Evolutionary conservation across 2,329 filamentous ascomycete species (phyloP).

Genomic region (Exophiala mesophila): DNA sequence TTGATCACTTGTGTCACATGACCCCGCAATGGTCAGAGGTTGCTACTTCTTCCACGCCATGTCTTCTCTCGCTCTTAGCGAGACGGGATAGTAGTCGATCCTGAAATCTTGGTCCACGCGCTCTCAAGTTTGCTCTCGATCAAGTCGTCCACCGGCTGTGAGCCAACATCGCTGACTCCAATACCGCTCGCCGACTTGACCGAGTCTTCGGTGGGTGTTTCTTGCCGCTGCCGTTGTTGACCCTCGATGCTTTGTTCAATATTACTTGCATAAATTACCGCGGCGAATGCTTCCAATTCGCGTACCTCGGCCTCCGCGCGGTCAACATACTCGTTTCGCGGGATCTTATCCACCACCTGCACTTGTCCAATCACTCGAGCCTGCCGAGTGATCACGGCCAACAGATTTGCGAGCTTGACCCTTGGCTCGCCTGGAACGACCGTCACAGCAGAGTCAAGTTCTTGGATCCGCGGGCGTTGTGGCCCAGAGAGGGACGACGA

Average conservation of each 20-base stretch:
- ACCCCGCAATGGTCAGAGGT: no score
- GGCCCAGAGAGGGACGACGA: conserved; percentile 46
- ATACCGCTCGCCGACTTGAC: conserved; percentile 20
- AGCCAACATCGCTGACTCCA: conserved; percentile 19
- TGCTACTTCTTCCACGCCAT: no score
- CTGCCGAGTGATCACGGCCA: conserved; percentile 86
- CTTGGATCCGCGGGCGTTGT: conserved; percentile 27
- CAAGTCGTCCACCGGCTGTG: conserved; percentile 20
- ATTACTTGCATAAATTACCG: conserved; percentile 47
- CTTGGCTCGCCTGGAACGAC: conserved; percentile 43
- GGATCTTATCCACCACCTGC: conserved; percentile 40
- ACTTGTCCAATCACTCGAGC: conserved; percentile 76
- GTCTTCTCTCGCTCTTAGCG: no score
- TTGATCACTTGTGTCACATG: no score
- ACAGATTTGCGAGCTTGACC: conserved; percentile 77
- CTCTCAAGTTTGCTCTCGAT: conserved; percentile 26
- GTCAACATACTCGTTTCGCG: conserved; percentile 42
- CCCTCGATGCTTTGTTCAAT: conserved; percentile 32
- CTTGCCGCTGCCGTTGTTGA: neutral
- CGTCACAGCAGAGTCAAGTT: conserved; percentile 40
- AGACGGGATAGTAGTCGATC: conserved; percentile 14
- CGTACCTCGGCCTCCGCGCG: conserved; percentile 43
- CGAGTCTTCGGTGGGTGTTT: conserved; percentile 7
- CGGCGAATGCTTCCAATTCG: conserved; percentile 46
- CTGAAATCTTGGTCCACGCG: conserved; percentile 25